Evolutionary conservation across 2,329 filamentous ascomycete genomes (phyloP).

Genomic region (Hymenoscyphus infarciens): DNA sequence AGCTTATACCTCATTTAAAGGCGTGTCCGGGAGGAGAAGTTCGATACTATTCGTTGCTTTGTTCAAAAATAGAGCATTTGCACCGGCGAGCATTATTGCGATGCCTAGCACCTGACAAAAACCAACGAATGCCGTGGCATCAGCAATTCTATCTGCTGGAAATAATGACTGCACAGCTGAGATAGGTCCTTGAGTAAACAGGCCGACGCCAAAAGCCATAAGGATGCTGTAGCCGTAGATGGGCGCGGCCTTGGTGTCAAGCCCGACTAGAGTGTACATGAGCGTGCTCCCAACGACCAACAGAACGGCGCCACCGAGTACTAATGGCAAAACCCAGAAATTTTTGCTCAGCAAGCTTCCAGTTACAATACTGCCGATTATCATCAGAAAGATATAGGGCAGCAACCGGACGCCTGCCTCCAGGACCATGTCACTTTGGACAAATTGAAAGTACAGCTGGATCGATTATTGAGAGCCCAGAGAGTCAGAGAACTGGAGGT

Average conservation of each 20-base stretch:
- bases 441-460: conserved; percentile 46
- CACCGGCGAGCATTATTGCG: conserved; percentile 38
- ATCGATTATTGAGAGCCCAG: too few species aligned
- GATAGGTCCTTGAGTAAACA: conserved; percentile 37
- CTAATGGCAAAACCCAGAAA: conserved; percentile 40
- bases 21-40: conserved; percentile 35
- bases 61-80: conserved; percentile 36
- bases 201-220: conserved; percentile 40
- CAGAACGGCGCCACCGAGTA: conserved; percentile 36
- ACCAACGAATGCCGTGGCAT: conserved; percentile 40
- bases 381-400: conserved; percentile 36
- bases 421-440: conserved; percentile 45
- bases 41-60: conserved; percentile 21
- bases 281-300: conserved; percentile 34
- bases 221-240: conserved; percentile 39
- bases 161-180: conserved; percentile 37
- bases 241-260: conserved; percentile 22
- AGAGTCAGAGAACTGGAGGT: too few species aligned
- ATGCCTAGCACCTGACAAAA: conserved; percentile 37
- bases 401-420: conserved; percentile 41
- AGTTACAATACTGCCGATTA: conserved; percentile 34
- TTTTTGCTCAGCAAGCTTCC: conserved; percentile 35
- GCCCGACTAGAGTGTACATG: conserved; percentile 30
- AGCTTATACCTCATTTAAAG: conserved; percentile 27
- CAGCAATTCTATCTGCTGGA: conserved; percentile 30